These are phyloP conservation scores for Ophiocordyceps camponoti-rufipedis DNA, from an alignment of 2,329 filamentous ascomycete species.

Conservation along the genomic window DNA sequence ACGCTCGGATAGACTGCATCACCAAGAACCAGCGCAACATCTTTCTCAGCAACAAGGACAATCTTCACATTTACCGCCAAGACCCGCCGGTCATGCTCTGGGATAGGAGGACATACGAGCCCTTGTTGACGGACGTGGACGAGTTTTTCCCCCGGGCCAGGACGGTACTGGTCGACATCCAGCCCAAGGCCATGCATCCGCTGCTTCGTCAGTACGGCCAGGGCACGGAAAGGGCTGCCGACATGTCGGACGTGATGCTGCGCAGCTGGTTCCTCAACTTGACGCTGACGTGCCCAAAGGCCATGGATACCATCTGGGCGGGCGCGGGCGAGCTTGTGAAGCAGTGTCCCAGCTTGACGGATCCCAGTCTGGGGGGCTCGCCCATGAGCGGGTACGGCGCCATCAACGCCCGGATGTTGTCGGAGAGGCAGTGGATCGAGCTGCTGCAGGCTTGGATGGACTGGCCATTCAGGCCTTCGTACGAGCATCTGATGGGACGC, in stretches of 20 bases:
- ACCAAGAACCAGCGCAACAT: conserved; percentile 15
- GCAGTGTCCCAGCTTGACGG: conserved; percentile 27
- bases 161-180: conserved; percentile 46
- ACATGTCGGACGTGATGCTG: conserved; percentile 31
- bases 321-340: conserved; percentile 37
- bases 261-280: conserved; percentile 21
- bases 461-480: conserved; percentile 45
- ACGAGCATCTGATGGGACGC: conserved; percentile 7
- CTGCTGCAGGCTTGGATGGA: conserved; percentile 40
- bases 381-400: conserved; percentile 18
- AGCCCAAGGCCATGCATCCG: conserved; percentile 35
- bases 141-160: conserved; percentile 51
- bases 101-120: conserved; percentile 56
- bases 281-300: conserved; percentile 21
- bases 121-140: conserved; percentile 33
- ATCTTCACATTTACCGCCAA: conserved; percentile 30
- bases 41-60: conserved; percentile 28
- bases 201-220: conserved; percentile 27
- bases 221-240: conserved; percentile 20
- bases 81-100: conserved; percentile 37
- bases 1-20: conserved; percentile 13
- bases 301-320: conserved; percentile 35
- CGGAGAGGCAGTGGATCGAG: conserved; percentile 34
- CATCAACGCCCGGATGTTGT: conserved; percentile 29
- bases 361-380: conserved; percentile 28